Evolutionary conservation across 2,329 filamentous ascomycete genomes (phyloP).

Genomic region (Penicillium palitans): DNA sequence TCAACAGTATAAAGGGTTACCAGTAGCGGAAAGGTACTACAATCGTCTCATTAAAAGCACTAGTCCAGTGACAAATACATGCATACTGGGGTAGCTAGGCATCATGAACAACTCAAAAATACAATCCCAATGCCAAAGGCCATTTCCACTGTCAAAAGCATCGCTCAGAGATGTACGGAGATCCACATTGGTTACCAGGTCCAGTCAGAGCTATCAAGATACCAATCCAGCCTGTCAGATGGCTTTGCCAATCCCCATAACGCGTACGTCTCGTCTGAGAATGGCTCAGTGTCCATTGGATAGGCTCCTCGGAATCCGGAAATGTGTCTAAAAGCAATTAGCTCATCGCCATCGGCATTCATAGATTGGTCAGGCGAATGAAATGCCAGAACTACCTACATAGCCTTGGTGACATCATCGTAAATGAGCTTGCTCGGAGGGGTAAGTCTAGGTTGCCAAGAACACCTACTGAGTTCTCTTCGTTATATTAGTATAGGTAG

Average conservation of each 20-base stretch:
- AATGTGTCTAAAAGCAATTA: conserved; percentile 1
- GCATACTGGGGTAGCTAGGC: background rate
- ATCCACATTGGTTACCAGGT: background rate
- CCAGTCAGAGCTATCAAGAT: conserved; percentile 2
- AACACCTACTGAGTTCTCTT: conserved; percentile 3
- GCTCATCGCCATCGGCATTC: background rate
- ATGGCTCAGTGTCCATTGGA: conserved; percentile 1
- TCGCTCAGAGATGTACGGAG: background rate
- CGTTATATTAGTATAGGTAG: conserved; percentile 2
- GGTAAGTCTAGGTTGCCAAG: background rate
- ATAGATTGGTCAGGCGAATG: background rate
- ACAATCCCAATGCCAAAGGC: background rate
- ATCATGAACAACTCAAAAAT: background rate
- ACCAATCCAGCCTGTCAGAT: conserved; percentile 1
- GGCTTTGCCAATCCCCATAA: conserved; percentile 4
- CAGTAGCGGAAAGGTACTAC: background rate
- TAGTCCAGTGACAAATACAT: background rate
- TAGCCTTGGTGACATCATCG: background rate
- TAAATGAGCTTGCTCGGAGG: conserved; percentile 1
- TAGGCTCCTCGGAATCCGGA: conserved; percentile 1
- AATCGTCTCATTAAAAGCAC: background rate
- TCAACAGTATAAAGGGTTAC: background rate
- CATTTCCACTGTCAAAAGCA: background rate
- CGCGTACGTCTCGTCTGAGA: conserved; percentile 1
- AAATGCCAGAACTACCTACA: background rate